Evolutionary conservation across 2,329 filamentous ascomycete species (phyloP), one percentile per base, ranked within the genome.

Genomic region (Ophiostoma himal-ulmi): DNA sequence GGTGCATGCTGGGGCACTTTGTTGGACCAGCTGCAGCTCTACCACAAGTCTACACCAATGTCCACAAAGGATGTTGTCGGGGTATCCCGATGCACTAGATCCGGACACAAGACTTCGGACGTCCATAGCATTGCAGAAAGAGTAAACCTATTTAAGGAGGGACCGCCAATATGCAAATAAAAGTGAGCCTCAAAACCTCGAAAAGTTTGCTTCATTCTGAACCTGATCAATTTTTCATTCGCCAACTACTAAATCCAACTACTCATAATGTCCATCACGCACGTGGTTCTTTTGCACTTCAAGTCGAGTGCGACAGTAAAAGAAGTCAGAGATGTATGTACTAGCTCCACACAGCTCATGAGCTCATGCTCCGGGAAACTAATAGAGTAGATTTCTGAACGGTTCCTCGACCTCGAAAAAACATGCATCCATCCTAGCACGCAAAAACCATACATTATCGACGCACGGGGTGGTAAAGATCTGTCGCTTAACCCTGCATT

Each of bases 341-440:
- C 52, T 22, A 7, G 20, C 8, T 17, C n/a, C 3, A 41, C 14
- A 4, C 5, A 22, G 5, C 26, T 10, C 5, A 6, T 30, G 30
- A 30, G 30, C 30, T 30, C 5, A 57, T 34, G 26, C 57, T 26
- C 5, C 0, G 8, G 8, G 11, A 14, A 41, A 54, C 60, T 70
- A 34, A 65, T 37, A 20, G 17, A 20, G 0, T 22, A 82, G 79
- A 74, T 75, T 52, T 78, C 76, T 74, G 71, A 74, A 3, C 73
- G 74, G 17, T 75, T 82, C 68, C 73, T 90, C 5, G 82, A 78
- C 0, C 80, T 92, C 1, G 83, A 83, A 74, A 80, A 86, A 5
- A 82, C 81, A 7, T 92, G 90, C 76, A 66, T 91, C 22, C 87
- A 90, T 73, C 87, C 89, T 1, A 80, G 78, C 1, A 85, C 86